Evolutionary conservation across 129 eudicot species (phyloP), one percentile per base, ranked within the genome.

Genomic region (Tanacetum coccineum): DNA sequence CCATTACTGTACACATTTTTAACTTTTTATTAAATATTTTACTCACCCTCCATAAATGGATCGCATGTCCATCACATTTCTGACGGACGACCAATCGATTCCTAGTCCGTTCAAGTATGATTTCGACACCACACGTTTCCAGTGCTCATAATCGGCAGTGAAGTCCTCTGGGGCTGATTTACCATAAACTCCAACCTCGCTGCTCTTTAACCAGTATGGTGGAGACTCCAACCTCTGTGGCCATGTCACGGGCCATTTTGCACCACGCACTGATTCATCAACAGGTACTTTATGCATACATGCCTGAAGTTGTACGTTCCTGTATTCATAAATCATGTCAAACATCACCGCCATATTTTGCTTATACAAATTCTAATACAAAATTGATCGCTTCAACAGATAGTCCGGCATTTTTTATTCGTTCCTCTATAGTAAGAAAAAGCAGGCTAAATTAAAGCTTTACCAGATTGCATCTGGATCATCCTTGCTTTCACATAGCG

Each of bases 31-130:
- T 17, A 15, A 14, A 59, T 36, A 36, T 30, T 4, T 5, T 50
- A 53, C 86, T 74, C 71, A 85, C 91, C 91, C 91, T 82, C 91
- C 91, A 4, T 85, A 85, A 7, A 83, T 79, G 17, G 91, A 79
- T 48, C 78, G 78, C 91, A 85, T 85, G 77, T 85, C 91, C 87
- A 85, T 85, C 45, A 82, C 87, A 39, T 85, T 85, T 70, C 91
- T 77, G 59, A 85, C 83, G 0, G 84, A 70, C 17, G 85, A 82
- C 91, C 91, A 85, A 40, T 77, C 84, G 42, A 85, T 80, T 40
- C 87, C 91, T 48, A 82, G 62, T 9, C 85, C 83, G 47, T 48
- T 82, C 74, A 85, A 53, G 70, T 85, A 85, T 26, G 85, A 82
- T 20, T 81, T 74, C 13, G 83, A 75, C 12, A 85, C 80, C 2